Evolutionary conservation across 148 eudicot species (phyloP), one percentile per base, ranked within the genome.

Genomic region (Spergularia marina): DNA sequence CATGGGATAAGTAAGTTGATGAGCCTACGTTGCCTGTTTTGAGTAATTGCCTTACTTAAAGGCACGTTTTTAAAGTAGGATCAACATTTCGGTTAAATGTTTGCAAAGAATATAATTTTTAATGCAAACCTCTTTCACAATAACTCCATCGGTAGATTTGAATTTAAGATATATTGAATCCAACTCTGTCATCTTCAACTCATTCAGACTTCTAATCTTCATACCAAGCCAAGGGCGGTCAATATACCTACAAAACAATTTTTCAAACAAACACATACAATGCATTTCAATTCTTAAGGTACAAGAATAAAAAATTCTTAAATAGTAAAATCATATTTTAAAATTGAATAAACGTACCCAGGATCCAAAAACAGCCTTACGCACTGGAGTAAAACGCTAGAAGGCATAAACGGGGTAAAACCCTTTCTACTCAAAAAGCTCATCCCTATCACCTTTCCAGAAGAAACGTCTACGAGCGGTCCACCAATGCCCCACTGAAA

Each of bases 401-500:
- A 6, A 0, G 51, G 68, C 49, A 65, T 39, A 65, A 65, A 65
- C 15, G 68, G 68, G 1, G 51, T 65, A 65, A 15, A 36, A 8
- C 51, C 3, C 17, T 39, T 65, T 39, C 17, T 36, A 20, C 68
- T 40, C 12, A 65, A 65, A 18, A 65, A 39, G 15, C 40, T 65
- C 47, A 65, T 39, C 21, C 68, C 68, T 15, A 39, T 16, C 16
- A 39, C 68, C 23, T 7, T 12, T 17, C 49, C 20, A 0, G 51
- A 15, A 36, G 12, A 17, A 15, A 14, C 39, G 68, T 65, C 18
- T 12, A 65, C 1, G 6, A 65, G 20, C 4, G 68, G 47, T 30
- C 65, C 65, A 25, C 65, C 40, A 12, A 39, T 65, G 21, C 51
- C 49, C 47, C 68, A 39, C 68, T 65, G 68, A 6, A 39, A 65